Evolutionary conservation across 2,329 filamentous ascomycete genomes (phyloP), one percentile per base, ranked within the genome.

Genomic region (Trichoderma sp.): DNA sequence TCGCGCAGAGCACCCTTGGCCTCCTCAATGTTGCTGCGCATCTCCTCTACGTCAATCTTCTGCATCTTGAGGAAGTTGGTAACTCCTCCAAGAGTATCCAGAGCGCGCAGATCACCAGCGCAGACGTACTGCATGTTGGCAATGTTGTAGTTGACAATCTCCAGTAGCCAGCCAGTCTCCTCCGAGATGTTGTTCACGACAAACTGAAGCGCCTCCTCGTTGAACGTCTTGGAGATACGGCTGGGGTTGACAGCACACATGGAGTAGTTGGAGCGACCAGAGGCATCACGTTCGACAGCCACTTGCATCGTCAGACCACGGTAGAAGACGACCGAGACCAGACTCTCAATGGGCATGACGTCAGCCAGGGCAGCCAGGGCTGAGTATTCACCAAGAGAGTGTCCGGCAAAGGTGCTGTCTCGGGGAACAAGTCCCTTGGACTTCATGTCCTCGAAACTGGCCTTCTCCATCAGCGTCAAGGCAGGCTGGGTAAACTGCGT

Each of bases 181-280:
- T 98, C 95, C 0, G 95, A 88, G 77, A 99, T 96, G 84, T 94
- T 97, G 87, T 94, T 93, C 28, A 98, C 95, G 47, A 99, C 94
- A 79, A 97, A 99, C 80, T 97, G 95, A 75, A 99, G 88, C 55
- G 96, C 96, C 81, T 96, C 93, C 84, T 99, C 96, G 84, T 97
- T 98, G 88, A 99, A 99, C 1, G 94, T 98, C 88, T 97, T 97
- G 79, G 93, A 97, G 82, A 99, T 98, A 75, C 96, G 92, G 86
- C 94, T 97, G 43, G 96, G 96, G 86, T 99, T 99, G 83, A 99
- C 95, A 71, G 96, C 96, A 82, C 95, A 98, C 96, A 99, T 99
- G 74, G 93, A 95, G 87, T 99, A 99, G 87, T 98, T 98, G 76
- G 95, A 98, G 71, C 96, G 93, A 47, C 96, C 96, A 75, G 90